Evolutionary conservation across 345 rosid species (phyloP), one percentile per base, ranked within the genome.

Genomic region (Lepidium didymum): DNA sequence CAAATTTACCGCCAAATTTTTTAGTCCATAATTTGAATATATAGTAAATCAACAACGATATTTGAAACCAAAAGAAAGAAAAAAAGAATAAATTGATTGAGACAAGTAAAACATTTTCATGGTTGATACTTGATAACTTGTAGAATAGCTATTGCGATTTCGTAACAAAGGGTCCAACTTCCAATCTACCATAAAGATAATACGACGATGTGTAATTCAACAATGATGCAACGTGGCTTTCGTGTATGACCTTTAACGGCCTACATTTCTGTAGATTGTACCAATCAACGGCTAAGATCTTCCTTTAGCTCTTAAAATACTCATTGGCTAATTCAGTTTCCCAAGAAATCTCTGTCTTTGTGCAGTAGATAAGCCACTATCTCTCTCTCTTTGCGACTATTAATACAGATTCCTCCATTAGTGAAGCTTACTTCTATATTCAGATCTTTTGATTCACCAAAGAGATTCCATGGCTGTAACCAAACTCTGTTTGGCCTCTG

Each of bases 201-300:
- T 36, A 64, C 3, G 10, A 11, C 11, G 52, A 46, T 51, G 55
- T 40, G 54, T 41, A 47, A 25, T 25, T 25, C 27, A 25, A 25
- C 27, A 25, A 66, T 7, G 18, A 38, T 18, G 54, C 43, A 51
- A 53, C 69, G 78, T 74, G 78, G 52, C 57, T 0, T 44, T 1
- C 64, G 54, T 60, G 14, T 34, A 67, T 38, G 3, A 60, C 43
- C 73, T 67, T n/a, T 13, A 67, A 54, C 38, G 65, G 69, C 58
- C 46, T 5, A 54, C 25, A 38, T 13, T 36, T 37, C 2, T 5
- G 67, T 36, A 46, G 44, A 27, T n/a, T 11, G 29, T 40, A 29
- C 64, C 50, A 75, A 68, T 75, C 70, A 68, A 75, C 74, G 78
- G 78, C 60, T 47, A 62, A 14, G 78, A 68, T 75, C 59, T 63